Conservation (phyloP, 1,284 basidiomycete genomes). For the Ustilago curta region DNA sequence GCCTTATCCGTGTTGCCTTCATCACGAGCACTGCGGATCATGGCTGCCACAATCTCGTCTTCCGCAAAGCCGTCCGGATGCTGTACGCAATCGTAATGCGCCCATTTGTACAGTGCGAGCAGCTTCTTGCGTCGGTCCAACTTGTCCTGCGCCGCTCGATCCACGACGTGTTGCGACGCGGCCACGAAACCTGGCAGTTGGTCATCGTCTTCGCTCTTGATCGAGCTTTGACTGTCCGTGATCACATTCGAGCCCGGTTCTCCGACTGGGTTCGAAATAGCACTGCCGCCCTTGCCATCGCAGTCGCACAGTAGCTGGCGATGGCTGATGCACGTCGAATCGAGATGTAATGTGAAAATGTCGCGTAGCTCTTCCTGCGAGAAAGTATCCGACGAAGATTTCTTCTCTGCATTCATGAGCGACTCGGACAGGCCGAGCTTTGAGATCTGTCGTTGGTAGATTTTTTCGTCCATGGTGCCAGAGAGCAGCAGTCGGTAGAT, state of each 20-base stretch:
- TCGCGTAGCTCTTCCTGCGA: constrained; percentile 73
- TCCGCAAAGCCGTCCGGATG: constrained; percentile 37
- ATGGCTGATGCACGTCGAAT: constrained; percentile 90
- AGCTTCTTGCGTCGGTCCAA: constrained; percentile 80
- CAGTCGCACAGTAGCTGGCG: constrained; percentile 71
- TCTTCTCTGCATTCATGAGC: constrained; percentile 70
- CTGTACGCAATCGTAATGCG: constrained; percentile 76
- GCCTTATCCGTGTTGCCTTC: not conserved
- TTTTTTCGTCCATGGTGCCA: constrained; percentile 70
- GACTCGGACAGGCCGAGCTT: constrained; percentile 83
- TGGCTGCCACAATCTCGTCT: constrained; percentile 31
- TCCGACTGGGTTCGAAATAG: not conserved
- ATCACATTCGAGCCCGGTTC: not conserved
- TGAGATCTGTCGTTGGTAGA: constrained; percentile 85
- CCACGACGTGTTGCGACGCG: constrained; percentile 54
- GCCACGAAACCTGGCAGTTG: constrained; percentile 46
- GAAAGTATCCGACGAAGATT: constrained; percentile 53
- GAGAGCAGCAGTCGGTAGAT: constrained; percentile 85
- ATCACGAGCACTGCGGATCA: constrained; percentile 17
- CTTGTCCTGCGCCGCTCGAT: constrained; percentile 20
- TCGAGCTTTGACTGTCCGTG: constrained; percentile 15
- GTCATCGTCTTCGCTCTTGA: constrained; percentile 33
- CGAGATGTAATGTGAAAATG: constrained; percentile 86
- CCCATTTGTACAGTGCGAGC: constrained; percentile 86
- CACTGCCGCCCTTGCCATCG: constrained; percentile 51